Evolutionary conservation across 2,329 filamentous ascomycete genomes (phyloP).

Genomic region (Colletotrichum zoysiae): DNA sequence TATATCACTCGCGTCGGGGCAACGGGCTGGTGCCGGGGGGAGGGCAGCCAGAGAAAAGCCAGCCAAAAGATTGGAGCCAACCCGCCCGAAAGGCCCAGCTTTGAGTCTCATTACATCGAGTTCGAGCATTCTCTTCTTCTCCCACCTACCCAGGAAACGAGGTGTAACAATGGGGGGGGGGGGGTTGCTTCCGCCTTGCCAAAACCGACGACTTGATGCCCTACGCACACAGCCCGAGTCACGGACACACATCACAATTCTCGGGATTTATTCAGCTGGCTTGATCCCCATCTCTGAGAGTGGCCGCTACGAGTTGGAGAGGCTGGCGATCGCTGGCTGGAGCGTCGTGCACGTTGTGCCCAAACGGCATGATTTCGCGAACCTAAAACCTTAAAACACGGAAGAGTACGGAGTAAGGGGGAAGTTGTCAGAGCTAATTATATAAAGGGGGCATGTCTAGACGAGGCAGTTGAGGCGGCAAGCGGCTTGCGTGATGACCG

Average conservation of each 20-base stretch:
- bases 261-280: background rate
- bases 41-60: background rate
- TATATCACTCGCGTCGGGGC: background rate
- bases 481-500: background rate
- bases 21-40: background rate
- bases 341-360: conserved; percentile 25
- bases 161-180: background rate
- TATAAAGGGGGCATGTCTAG: conserved; percentile 34
- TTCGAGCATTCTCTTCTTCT: too few relatives aligned
- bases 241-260: background rate
- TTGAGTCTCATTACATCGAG: background rate
- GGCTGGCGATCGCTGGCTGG: conserved; percentile 13
- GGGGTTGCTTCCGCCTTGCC: background rate
- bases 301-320: conserved; percentile 25
- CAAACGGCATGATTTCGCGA: conserved; percentile 35
- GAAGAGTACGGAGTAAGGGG: background rate
- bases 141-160: background rate
- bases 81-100: background rate
- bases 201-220: too few relatives aligned
- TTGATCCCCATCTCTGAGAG: conserved; percentile 2
- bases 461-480: conserved; percentile 26
- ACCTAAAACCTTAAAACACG: background rate
- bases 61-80: background rate
- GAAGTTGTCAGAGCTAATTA: conserved; percentile 20
- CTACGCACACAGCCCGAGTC: background rate